Evolutionary conservation across 495 filamentous ascomycete genomes (phyloP).

Genomic region (Cercophora samala): DNA sequence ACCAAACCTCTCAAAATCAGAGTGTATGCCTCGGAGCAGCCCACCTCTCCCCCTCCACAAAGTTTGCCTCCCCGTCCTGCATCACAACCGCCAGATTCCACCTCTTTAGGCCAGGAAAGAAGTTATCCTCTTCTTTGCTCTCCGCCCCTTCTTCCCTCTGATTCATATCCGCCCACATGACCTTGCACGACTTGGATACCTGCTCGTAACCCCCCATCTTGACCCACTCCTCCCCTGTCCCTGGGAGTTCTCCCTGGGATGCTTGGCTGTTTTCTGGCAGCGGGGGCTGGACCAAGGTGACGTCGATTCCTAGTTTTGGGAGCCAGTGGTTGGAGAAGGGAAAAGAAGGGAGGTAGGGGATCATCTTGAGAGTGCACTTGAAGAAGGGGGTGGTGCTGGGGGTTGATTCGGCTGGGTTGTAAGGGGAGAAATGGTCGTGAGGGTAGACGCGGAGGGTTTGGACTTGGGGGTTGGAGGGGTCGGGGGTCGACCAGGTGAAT

Average conservation of each 20-base stretch:
- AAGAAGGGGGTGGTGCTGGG: constrained; percentile 41
- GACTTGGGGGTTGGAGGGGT: constrained; percentile 32
- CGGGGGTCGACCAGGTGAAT: constrained; percentile 42
- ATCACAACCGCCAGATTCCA: constrained; percentile 46
- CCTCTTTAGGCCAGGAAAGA: constrained; percentile 45
- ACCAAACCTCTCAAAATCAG: not conserved
- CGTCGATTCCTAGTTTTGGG: constrained; percentile 35
- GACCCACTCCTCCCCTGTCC: constrained; percentile 36
- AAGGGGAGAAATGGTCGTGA: constrained; percentile 24
- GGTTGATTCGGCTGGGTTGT: constrained; percentile 24
- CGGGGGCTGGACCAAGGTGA: constrained; percentile 43
- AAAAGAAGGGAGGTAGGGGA: constrained; percentile 42
- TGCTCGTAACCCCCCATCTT: constrained; percentile 22
- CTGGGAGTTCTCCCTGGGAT: constrained; percentile 32
- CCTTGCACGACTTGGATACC: constrained; percentile 21
- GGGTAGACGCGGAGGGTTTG: constrained; percentile 44
- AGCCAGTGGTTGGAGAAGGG: constrained; percentile 38
- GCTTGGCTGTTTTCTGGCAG: constrained; percentile 37
- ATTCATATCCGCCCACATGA: constrained; percentile 42
- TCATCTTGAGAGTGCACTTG: constrained; percentile 39
- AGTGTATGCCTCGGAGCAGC: constrained; percentile 15
- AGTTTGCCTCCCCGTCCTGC: constrained; percentile 38
- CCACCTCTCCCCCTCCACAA: constrained; percentile 36
- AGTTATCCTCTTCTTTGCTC: constrained; percentile 33
- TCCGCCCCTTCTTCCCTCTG: constrained; percentile 26